A percentile compares a stretch with the other conserved stretches of the same genome.
These are phyloP conservation scores for Endotrypanum monterogeii DNA, from an alignment of 208 protist species.

Conservation along the genomic window DNA sequence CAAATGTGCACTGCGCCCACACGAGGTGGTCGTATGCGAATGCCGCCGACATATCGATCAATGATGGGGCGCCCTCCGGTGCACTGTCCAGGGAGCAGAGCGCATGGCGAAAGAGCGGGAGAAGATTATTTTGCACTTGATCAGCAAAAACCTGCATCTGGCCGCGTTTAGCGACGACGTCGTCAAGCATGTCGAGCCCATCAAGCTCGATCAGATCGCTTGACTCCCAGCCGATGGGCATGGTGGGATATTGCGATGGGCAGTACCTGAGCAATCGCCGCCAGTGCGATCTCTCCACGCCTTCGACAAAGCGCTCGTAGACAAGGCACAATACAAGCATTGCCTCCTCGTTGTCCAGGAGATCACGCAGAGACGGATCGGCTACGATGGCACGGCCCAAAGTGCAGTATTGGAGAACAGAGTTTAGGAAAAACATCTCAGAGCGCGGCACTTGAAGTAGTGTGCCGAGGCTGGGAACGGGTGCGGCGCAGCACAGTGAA, in stretches of 20 bases:
- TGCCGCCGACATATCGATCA: constrained; percentile 24
- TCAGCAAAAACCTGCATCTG: constrained; percentile 55
- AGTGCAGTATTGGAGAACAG: constrained; percentile 49
- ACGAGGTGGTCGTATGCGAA: constrained; percentile 63
- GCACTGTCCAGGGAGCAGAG: constrained; percentile 7
- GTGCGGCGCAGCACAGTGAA: constrained; percentile 54
- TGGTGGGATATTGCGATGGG: constrained; percentile 65
- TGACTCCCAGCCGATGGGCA: constrained; percentile 73
- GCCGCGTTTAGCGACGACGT: constrained; percentile 61
- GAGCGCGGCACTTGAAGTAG: constrained; percentile 77
- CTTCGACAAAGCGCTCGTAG: constrained; percentile 73
- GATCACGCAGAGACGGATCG: constrained; percentile 35
- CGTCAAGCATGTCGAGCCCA: constrained; percentile 81
- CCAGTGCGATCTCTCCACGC: constrained; percentile 64
- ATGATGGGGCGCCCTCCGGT: not conserved
- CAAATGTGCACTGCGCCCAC: constrained; percentile 88
- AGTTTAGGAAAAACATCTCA: constrained; percentile 68
- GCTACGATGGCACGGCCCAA: constrained; percentile 54
- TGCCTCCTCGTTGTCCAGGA: constrained; percentile 70
- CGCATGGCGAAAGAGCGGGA: constrained; percentile 43
- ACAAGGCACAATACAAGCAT: constrained; percentile 78
- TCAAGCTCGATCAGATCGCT: constrained; percentile 71
- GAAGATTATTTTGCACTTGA: constrained; percentile 33
- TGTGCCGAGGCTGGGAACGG: constrained; percentile 49
- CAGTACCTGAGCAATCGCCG: constrained; percentile 50